Evolutionary conservation across 805 yeast genomes (phyloP).

Genomic region (Saitoella complicata): DNA sequence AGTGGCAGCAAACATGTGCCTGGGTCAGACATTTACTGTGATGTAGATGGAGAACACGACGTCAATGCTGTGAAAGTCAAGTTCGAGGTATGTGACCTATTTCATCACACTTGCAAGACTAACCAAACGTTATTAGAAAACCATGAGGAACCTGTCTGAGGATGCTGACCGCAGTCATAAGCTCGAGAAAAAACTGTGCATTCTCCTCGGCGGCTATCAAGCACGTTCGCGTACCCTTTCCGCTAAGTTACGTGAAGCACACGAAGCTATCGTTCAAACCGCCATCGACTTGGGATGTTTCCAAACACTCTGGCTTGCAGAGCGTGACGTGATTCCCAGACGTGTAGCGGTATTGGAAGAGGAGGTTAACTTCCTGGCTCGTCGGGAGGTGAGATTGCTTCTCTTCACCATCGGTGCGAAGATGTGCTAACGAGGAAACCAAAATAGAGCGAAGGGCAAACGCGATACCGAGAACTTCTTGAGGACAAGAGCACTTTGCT

Average conservation of each 20-base stretch:
- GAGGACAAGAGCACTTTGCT: too few species aligned
- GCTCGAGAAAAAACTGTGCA: background rate
- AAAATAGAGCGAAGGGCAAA: too few species aligned
- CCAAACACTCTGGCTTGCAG: too few species aligned
- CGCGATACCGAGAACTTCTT: too few species aligned
- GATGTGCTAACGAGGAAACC: too few species aligned
- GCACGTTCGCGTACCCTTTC: background rate
- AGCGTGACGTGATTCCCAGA: too few species aligned
- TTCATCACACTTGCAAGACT: background rate
- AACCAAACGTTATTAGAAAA: background rate
- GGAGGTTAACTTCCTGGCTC: too few species aligned
- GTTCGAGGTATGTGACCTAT: background rate
- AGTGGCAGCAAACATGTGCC: background rate
- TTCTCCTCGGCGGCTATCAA: background rate
- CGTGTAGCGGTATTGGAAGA: too few species aligned
- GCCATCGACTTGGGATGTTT: too few species aligned
- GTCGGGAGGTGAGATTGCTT: too few species aligned
- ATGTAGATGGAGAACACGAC: background rate
- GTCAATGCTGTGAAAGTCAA: background rate
- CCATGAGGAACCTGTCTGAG: background rate
- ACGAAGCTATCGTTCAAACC: background rate
- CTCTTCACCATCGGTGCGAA: too few species aligned
- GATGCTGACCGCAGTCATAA: background rate
- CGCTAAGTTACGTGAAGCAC: background rate
- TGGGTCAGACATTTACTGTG: background rate